phyloP scores from a whole-genome alignment of 306 rosid genomes.

The Rosa chinensis region DNA sequence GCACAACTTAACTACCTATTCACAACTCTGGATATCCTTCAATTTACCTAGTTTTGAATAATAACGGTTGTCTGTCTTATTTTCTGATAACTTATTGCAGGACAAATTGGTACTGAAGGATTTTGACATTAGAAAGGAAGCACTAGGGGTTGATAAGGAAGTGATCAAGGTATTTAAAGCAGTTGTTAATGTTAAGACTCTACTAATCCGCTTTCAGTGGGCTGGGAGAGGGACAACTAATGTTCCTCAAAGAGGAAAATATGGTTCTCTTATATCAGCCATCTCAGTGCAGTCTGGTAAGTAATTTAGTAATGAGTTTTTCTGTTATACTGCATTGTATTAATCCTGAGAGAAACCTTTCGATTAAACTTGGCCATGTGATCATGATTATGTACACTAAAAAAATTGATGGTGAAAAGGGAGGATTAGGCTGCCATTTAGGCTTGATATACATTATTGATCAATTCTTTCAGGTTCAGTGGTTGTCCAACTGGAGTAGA shows the following conservation, averaged over 20 bases:
- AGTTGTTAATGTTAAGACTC: constrained; percentile 32
- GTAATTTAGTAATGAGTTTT: constrained; percentile 9
- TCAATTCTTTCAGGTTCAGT: background rate
- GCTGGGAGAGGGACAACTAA: constrained; percentile 67
- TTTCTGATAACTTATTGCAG: constrained; percentile 26
- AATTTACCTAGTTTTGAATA: background rate
- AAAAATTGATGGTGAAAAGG: background rate
- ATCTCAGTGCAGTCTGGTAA: constrained; percentile 63
- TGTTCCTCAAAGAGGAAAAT: constrained; percentile 42
- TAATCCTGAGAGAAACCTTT: background rate
- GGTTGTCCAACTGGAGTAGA: background rate
- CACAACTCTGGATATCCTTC: background rate
- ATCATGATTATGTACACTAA: background rate
- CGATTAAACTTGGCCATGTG: background rate
- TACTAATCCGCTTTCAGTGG: constrained; percentile 58
- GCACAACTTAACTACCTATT: background rate
- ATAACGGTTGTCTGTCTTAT: background rate
- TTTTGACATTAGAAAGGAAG: constrained; percentile 26
- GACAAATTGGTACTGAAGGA: constrained; percentile 10
- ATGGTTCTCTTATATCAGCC: constrained; percentile 74
- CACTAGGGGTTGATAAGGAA: constrained; percentile 19
- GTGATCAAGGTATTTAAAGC: constrained; percentile 32
- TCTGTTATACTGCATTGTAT: background rate
- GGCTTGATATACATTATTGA: background rate
- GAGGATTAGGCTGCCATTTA: background rate